Evolutionary conservation across 164 flowering plant genomes (phyloP), one percentile per base, ranked within the genome.

Genomic region (Magnolia sinica): DNA sequence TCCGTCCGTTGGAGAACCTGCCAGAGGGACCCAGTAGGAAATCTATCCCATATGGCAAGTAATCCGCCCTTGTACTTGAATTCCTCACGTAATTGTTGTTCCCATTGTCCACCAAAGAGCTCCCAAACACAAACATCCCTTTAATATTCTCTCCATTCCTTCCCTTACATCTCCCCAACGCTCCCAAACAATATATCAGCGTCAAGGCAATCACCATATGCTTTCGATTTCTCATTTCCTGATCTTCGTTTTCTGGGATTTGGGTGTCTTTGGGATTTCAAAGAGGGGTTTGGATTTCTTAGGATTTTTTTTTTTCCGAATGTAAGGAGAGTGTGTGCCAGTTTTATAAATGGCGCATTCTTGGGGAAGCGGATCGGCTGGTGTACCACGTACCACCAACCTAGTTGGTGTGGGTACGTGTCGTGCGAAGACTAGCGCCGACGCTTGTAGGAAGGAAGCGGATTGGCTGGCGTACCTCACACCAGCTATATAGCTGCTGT

Each of bases 61-160:
- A 90, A 70, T 90, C 79, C 9, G 88, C 92, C 61, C 77, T 89
- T 4, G 89, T 83, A 7, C 31, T 24, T 0, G 86, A 68, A 52
- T 82, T 80, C 19, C 27, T 29, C 10, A 89, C 73, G 84, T 81
- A 88, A 79, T 88, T 89, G 77, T 91, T 91, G 87, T 91, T 91
- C 10, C 96, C 96, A 83, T 85, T 90, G 75, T 91, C 96, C n/a
- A 89, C 87, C 58, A 90, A n/a, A 59, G 96, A 91, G 80, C 88
- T 84, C 50, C 96, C 96, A 76, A 91, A 91, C 75, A 91, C 91
- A 79, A 91, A 91, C 89, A 91, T 81, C 2, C 92, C 95, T 31
- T 64, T 74, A n/a, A 81, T 51, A 1, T 16, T 10, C 8, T 19
- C 19, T 20, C 13, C 71, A 16, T 50, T 24, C 22, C 19, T 22